Evolutionary conservation across 164 flowering plant genomes (phyloP).

Genomic region (Vitis vinifera): DNA sequence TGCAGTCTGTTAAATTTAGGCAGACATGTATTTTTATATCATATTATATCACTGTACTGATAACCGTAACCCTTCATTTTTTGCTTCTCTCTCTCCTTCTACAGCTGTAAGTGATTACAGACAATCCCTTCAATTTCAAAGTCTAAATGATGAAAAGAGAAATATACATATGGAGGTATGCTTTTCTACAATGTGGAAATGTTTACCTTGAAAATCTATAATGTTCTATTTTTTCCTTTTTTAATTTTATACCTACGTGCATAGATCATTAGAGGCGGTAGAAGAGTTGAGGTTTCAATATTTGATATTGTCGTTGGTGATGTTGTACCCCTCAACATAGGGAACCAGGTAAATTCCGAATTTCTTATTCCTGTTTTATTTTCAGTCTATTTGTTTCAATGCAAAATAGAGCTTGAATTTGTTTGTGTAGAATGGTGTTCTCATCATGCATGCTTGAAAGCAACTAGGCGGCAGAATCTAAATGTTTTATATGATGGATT

Average conservation of each 20-base stretch:
- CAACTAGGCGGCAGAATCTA: no score
- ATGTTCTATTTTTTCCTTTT: background rate
- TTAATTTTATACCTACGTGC: background rate
- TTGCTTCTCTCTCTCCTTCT: constrained; percentile 8
- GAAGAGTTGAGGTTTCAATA: constrained; percentile 78
- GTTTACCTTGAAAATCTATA: background rate
- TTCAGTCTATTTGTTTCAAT: background rate
- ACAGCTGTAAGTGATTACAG: constrained; percentile 88
- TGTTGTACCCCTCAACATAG: constrained; percentile 90
- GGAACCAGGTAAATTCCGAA: constrained; percentile 69
- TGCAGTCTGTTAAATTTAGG: background rate
- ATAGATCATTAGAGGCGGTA: constrained; percentile 85
- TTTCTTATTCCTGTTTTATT: background rate
- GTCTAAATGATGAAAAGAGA: constrained; percentile 86
- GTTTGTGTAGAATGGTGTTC: no score
- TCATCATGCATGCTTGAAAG: no score
- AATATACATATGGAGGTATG: constrained; percentile 86
- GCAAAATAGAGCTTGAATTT: no score
- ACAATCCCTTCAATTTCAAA: constrained; percentile 94
- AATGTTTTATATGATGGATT: no score
- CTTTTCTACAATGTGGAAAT: background rate
- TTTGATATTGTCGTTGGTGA: constrained; percentile 97
- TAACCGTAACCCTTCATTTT: background rate
- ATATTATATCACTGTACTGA: background rate
- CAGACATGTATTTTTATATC: background rate